Evolutionary conservation across 2,329 filamentous ascomycete genomes (phyloP), one percentile per base, ranked within the genome.

Genomic region (Metarhizium brunneum): DNA sequence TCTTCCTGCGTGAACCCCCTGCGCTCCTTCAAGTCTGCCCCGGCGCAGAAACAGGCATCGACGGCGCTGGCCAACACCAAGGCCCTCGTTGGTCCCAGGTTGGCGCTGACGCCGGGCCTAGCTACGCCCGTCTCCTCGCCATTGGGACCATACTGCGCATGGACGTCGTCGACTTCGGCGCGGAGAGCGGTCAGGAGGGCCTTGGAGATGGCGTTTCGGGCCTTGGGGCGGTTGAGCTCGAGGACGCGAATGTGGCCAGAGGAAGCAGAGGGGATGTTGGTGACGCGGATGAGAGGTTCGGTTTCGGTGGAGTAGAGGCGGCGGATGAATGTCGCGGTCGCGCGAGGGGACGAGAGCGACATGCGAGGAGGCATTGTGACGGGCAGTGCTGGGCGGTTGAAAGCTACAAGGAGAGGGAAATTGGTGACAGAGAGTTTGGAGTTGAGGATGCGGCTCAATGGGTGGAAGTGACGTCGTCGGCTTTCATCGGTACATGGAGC

Each of bases 21-120:
- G 32, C 92, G 78, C 76, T 96, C 92, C 69, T 96, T 97, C 65
- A 99, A 73, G 68, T 99, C 94, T 4, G 94, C 94, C 42, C 94
- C 94, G 0, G 94, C 90, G 71, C 94, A 99, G 71, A 99, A 99
- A 64, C 85, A 87, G 29, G 83, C 78, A 63, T 96, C 90, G n/a
- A 90, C 81, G 45, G 90, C 89, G 66, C 89, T 95, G 11, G 90
- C 88, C 16, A 99, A 64, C 45, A 99, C 83, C 62, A 99, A 70
- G 2, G 89, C 92, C 61, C 94, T 77, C 16, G 92, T 96, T 0
- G 80, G 79, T 0, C 78, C 79, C 58, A 71, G 75, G 59, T 76
- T 62, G 56, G 76, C 73, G 4, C 69, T 64, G 0, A 73, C 74
- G 2, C 74, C 74, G 0, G 63, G 60, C 0, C 76, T 67, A 6